Percentiles rank a stretch among this genome's conserved stretches.
Conservation (phyloP, 371 early-diverging fungal genomes). For the Syncephalastrum sp. region DNA sequence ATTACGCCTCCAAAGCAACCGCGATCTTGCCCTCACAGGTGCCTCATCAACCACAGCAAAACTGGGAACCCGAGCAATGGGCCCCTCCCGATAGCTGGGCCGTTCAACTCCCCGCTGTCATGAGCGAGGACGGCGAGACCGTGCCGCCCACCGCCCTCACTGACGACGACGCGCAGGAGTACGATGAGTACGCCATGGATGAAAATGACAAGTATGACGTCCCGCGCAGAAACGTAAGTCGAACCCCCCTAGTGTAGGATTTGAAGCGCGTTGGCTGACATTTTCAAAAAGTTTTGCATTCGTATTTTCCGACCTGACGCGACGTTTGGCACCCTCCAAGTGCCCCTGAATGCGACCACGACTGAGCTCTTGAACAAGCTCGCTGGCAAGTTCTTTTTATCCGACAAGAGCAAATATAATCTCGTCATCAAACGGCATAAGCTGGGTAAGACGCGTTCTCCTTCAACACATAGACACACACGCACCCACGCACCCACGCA, state of each 20-base stretch:
- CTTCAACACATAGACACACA: too few species aligned
- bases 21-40: too few species aligned
- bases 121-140: constrained; percentile 2
- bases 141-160: constrained; percentile 9
- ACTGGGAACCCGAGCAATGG: constrained; percentile 48
- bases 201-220: constrained; percentile 30
- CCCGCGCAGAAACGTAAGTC: constrained; percentile 33
- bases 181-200: constrained; percentile 36
- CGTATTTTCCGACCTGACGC: constrained; percentile 69
- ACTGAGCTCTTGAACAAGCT: constrained; percentile 69
- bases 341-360: constrained; percentile 65
- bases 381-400: constrained; percentile 76
- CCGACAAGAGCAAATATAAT: constrained; percentile 71
- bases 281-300: constrained; percentile 43
- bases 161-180: constrained; percentile 32
- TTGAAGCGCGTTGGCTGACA: background rate
- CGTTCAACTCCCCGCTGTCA: constrained; percentile 35
- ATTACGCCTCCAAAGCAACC: constrained; percentile 14
- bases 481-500: too few species aligned
- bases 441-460: constrained; percentile 39
- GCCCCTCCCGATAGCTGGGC: constrained; percentile 76
- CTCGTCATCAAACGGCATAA: constrained; percentile 63
- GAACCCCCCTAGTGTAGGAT: background rate
- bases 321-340: constrained; percentile 76
- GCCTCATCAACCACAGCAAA: too few species aligned